Base-by-base conservation (phyloP, 2,329 filamentous ascomycete species). In the Cordyceps javanica region DNA sequence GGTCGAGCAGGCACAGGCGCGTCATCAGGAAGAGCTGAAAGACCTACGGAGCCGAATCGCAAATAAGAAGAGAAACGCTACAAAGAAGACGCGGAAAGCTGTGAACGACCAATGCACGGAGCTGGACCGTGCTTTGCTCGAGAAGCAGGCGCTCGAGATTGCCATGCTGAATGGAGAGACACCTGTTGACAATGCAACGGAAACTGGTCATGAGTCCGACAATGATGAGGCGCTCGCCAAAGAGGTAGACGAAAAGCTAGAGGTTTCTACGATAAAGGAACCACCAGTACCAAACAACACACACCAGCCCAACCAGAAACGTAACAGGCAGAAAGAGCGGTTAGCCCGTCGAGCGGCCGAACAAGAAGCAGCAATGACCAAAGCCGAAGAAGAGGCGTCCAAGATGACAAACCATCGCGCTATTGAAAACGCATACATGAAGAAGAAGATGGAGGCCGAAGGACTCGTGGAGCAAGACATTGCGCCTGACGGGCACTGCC, bases 51-150 rank as follows among this genome's bases (percentile, higher is more conserved):
- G 85, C 52, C 86, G 88, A 60, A 86, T 95, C 67, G 97, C 90
- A 5, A 91, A 88, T 74, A 97, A 97, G 81, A 99, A 97, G 80
- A 97, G 97, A 78, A 88, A 89, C 64, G 92, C 94, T 16, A 95
- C 88, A 48, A 99, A 97, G 75, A 91, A 85, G 83, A 92, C 81
- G 64, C 83, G 77, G 67, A 90, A 88, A 70, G 86, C 87, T 28
- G 78, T 93, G 67, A 90, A 88, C 41, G 80, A 88, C 54, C 89
- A 93, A 69, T 91, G 90, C 63, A 87, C 87, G 60, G 78, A 82
- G 55, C 76, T 91, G 62, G 89, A 93, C 70, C 76, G 82, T 8
- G 73, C 82, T 57, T 68, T 90, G 42, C 84, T 82, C 61, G 86
- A 89, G 66, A 78, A 80, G 62, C 90, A 94, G 57, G 80, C 78